Conservation (phyloP, 306 rosid genomes). For the Inga laurina region DNA sequence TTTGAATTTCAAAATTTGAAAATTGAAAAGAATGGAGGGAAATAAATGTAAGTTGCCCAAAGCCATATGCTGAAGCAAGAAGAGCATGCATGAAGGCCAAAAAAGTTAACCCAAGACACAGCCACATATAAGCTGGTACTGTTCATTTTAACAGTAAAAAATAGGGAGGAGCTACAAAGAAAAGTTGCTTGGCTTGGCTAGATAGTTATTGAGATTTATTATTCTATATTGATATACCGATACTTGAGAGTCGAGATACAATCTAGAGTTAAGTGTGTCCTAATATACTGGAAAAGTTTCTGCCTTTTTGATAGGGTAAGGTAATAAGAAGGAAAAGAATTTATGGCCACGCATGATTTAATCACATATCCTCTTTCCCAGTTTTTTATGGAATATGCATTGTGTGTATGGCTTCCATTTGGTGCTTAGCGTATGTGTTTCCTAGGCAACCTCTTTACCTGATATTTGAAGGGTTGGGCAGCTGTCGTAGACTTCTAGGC, state of each 20-base stretch:
- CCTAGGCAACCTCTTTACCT: background rate
- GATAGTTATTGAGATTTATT: too few relatives aligned
- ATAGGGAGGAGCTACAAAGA: too few relatives aligned
- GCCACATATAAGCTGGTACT: too few relatives aligned
- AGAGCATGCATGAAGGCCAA: too few relatives aligned
- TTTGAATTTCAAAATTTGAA: too few relatives aligned
- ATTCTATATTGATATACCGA: background rate
- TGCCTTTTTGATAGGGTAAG: background rate
- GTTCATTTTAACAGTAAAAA: too few relatives aligned
- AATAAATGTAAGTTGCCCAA: too few relatives aligned
- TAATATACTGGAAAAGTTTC: background rate
- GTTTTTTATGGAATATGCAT: background rate
- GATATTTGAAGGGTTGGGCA: background rate
- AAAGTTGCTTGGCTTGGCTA: too few relatives aligned
- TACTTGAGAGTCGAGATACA: background rate
- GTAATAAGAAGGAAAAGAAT: background rate
- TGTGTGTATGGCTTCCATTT: background rate
- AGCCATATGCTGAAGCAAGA: too few relatives aligned
- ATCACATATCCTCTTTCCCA: background rate
- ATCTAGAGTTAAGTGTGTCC: background rate
- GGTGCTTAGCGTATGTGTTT: background rate
- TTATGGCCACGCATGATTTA: background rate
- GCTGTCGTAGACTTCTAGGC: background rate
- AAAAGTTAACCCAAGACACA: too few relatives aligned
- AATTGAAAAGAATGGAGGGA: too few relatives aligned